These are phyloP conservation scores for Hylodesmum podocarpum DNA, from an alignment of 306 rosid species.

Conservation along the genomic window DNA sequence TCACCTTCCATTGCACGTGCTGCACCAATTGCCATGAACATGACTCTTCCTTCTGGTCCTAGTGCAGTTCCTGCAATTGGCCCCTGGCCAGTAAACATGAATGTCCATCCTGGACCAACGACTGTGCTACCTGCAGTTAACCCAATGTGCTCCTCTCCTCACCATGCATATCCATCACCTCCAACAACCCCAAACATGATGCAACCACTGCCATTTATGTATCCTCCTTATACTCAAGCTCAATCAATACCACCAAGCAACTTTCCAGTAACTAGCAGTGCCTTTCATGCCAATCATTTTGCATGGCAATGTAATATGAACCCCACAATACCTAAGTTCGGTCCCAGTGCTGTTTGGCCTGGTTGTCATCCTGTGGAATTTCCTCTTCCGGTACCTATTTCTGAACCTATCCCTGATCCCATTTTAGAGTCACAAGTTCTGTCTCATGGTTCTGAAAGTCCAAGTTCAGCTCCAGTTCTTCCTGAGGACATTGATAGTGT, in stretches of 20 bases:
- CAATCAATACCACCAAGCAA: conserved; percentile 73
- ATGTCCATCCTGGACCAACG: conserved; percentile 74
- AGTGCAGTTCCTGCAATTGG: conserved; percentile 62
- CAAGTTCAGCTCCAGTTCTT: conserved; percentile 41
- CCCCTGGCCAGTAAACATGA: conserved; percentile 90
- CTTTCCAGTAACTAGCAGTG: conserved; percentile 64
- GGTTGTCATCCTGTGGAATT: conserved; percentile 80
- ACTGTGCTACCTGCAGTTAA: conserved; percentile 53
- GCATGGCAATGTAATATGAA: conserved; percentile 80
- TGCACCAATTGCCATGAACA: conserved; percentile 69
- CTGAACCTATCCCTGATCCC: conserved; percentile 55
- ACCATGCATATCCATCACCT: conserved; percentile 86
- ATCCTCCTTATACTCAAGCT: conserved; percentile 77
- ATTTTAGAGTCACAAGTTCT: conserved; percentile 49
- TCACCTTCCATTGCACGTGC: conserved; percentile 66
- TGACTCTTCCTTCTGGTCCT: conserved; percentile 66
- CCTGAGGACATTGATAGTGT: conserved; percentile 51
- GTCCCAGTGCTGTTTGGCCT: conserved; percentile 72
- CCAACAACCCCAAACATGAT: conserved; percentile 93
- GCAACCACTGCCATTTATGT: conserved; percentile 82
- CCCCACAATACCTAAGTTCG: conserved; percentile 61
- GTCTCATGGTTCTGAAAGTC: conserved; percentile 47
- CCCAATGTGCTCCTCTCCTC: conserved; percentile 90
- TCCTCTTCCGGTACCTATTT: conserved; percentile 69
- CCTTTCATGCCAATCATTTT: conserved; percentile 80